These are phyloP conservation scores for Crataegus laevigata DNA, from an alignment of 306 rosid genomes.

Conservation along the genomic window DNA sequence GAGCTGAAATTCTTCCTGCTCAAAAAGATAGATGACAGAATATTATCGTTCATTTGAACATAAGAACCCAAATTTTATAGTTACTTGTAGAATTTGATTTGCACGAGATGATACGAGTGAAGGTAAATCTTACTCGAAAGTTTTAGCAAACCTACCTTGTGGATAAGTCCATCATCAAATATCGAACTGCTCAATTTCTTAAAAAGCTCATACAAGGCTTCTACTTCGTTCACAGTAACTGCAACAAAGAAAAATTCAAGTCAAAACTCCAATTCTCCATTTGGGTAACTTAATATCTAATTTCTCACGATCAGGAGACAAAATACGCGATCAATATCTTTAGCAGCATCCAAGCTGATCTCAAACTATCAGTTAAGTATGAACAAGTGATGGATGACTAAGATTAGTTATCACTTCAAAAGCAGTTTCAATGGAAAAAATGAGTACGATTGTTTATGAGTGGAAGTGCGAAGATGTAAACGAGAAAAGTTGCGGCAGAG, in stretches of 20 bases:
- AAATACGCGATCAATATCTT: background rate
- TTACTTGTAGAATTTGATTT: background rate
- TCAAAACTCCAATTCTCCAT: background rate
- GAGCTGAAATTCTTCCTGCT: slow-evolving; percentile 91
- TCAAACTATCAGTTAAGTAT: background rate
- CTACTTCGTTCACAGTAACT: slow-evolving; percentile 79
- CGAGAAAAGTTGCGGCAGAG: slow-evolving; percentile 13
- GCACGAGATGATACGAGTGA: background rate
- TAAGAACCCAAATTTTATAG: background rate
- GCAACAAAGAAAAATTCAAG: slow-evolving; percentile 6
- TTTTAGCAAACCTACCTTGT: slow-evolving; percentile 46
- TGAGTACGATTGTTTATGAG: background rate
- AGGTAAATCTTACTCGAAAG: background rate
- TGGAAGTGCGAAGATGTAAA: background rate
- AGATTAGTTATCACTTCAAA: background rate
- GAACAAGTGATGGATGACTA: background rate
- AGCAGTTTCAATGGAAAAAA: background rate
- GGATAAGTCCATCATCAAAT: slow-evolving; percentile 68
- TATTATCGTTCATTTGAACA: background rate
- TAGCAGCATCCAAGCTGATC: background rate
- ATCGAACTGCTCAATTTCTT: slow-evolving; percentile 81
- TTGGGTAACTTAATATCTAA: background rate
- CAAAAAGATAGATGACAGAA: background rate
- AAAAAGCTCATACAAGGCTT: slow-evolving; percentile 70
- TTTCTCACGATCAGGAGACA: background rate